Percentiles rank a stretch among this genome's conserved stretches.
Conservation (phyloP, 306 rosid species). For the Carpinus viminea region DNA sequence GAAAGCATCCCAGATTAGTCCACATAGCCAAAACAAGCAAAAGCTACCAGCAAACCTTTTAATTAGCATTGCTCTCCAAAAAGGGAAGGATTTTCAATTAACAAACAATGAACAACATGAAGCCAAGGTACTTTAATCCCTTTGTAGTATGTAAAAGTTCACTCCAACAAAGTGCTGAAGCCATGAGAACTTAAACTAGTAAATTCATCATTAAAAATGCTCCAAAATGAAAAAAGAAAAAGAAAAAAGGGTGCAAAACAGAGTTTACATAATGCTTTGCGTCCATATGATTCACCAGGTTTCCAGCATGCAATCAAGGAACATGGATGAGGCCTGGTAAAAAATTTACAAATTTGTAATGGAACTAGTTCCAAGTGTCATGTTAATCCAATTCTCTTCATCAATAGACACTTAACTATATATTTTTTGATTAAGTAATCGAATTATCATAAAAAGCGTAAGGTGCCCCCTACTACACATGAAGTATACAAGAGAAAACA, state of each 20-base stretch:
- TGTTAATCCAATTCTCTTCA: not conserved
- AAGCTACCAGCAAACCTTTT: not conserved
- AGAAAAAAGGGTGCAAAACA: accelerated
- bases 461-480: too few species aligned
- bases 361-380: not conserved
- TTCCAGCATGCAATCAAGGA: not conserved
- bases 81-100: not conserved
- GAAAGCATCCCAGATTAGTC: not conserved
- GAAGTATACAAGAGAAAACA: too few species aligned
- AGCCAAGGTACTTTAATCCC: not conserved
- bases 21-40: not conserved
- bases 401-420: too few species aligned
- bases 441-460: too few species aligned
- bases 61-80: not conserved
- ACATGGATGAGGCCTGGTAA: not conserved
- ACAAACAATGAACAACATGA: not conserved
- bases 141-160: not conserved
- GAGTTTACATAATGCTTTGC: too few species aligned
- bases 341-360: not conserved
- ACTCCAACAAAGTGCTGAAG: not conserved
- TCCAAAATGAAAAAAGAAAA: not conserved
- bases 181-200: not conserved
- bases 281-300: not conserved
- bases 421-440: too few species aligned
- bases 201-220: not conserved